Conservation (phyloP, 345 rosid genomes). For the Syzygium jambos region DNA sequence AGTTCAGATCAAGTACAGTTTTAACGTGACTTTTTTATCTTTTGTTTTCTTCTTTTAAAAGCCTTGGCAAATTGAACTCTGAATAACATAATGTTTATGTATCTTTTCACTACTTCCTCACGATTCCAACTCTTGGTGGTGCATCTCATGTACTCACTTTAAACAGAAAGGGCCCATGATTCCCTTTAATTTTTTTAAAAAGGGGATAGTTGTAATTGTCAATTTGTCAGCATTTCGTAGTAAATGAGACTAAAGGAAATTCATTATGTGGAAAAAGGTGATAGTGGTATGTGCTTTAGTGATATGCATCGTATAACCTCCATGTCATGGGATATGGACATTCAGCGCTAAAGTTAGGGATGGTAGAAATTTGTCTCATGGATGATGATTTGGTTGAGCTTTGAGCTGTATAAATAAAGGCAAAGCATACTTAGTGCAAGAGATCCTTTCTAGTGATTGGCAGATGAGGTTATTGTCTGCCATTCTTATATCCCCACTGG, state of each 20-base stretch:
- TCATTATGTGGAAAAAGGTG: background rate
- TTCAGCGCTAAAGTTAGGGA: background rate
- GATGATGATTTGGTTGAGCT: background rate
- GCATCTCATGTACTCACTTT: background rate
- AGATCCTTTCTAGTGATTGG: background rate
- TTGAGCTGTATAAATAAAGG: background rate
- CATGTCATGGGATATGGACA: background rate
- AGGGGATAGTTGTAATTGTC: background rate
- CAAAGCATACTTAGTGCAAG: background rate
- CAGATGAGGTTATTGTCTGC: background rate
- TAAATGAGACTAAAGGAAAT: background rate
- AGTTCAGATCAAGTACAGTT: background rate
- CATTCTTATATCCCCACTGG: background rate
- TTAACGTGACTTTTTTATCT: background rate
- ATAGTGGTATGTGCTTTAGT: background rate
- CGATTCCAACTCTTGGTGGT: background rate
- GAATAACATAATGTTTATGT: background rate
- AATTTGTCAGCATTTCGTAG: background rate
- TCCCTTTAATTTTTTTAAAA: background rate
- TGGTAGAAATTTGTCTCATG: background rate
- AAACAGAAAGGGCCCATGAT: background rate
- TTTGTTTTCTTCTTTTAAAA: background rate
- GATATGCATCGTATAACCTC: background rate
- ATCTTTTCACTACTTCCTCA: background rate
- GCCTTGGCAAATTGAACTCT: background rate